phyloP scores from a whole-genome alignment of 2,329 filamentous ascomycete genomes.

The Phialemoniopsis sp. region DNA sequence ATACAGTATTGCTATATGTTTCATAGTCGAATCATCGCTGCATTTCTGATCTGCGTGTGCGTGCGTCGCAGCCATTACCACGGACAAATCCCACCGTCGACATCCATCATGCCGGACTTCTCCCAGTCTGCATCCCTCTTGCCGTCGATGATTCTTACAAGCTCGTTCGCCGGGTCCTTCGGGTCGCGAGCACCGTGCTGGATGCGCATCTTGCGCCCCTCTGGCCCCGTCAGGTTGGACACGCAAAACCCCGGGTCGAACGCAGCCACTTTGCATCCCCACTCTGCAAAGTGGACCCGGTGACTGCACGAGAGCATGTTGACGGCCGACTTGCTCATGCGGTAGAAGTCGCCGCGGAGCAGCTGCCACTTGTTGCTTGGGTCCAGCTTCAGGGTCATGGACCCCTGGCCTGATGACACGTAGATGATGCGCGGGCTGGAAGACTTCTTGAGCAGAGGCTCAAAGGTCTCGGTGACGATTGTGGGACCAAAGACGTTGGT shows the following conservation, averaged over 20 bases:
- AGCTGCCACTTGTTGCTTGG: conserved; percentile 8
- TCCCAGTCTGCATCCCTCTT: conserved; percentile 19
- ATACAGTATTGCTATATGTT: too few species aligned
- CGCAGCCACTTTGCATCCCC: conserved; percentile 23
- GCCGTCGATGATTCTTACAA: conserved; percentile 19
- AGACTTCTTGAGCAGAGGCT: conserved; percentile 23
- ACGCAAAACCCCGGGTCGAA: conserved; percentile 27
- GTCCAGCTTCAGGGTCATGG: conserved; percentile 18
- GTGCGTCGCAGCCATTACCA: too few species aligned
- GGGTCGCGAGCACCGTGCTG: conserved; percentile 18
- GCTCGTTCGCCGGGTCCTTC: conserved; percentile 16
- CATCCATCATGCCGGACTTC: conserved; percentile 13
- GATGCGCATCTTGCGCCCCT: conserved; percentile 16
- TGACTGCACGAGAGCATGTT: conserved; percentile 28
- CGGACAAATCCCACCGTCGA: conserved; percentile 8
- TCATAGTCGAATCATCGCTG: too few species aligned
- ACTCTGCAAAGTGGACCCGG: conserved; percentile 16
- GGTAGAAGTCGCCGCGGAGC: conserved; percentile 19
- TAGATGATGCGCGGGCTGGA: conserved; percentile 22
- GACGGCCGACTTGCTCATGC: conserved; percentile 29
- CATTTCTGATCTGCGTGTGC: too few species aligned
- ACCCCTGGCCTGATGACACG: conserved; percentile 25
- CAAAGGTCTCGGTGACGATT: conserved; percentile 21
- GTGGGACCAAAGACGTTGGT: conserved; percentile 24
- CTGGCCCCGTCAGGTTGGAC: conserved; percentile 22